Percentiles rank a stretch among this genome's conserved stretches.
Evolutionary conservation across 345 rosid genomes (phyloP).

Genomic region (Kernera saxatilis): DNA sequence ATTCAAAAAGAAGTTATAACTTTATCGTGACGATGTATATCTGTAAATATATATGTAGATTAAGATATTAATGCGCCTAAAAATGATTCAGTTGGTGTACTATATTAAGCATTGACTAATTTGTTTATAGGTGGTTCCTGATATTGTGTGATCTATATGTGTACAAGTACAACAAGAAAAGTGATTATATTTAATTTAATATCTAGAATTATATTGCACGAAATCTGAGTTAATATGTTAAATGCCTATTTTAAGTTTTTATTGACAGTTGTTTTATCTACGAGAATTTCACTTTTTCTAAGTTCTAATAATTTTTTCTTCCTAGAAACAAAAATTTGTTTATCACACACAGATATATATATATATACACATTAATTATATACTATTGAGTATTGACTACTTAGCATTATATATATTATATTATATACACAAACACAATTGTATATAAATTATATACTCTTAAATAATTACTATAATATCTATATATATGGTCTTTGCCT

Average conservation of each 20-base stretch:
- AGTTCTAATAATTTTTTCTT: not conserved
- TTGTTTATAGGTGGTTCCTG: not conserved
- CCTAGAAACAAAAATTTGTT: no score
- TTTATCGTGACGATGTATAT: not conserved
- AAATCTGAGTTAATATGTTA: not conserved
- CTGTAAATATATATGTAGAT: not conserved
- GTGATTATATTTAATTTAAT: not conserved
- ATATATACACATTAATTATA: not conserved
- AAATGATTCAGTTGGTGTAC: slow-evolving; percentile 6
- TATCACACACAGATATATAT: no score
- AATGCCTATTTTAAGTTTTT: not conserved
- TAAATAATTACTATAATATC: not conserved
- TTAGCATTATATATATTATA: no score
- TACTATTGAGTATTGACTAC: no score
- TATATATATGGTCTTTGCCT: not conserved
- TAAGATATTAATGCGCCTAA: not conserved
- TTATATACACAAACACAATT: no score
- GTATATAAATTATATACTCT: not conserved
- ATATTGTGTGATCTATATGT: slow-evolving; percentile 12
- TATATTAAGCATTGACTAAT: slow-evolving; percentile 6
- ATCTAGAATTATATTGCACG: not conserved
- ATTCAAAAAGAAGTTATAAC: not conserved
- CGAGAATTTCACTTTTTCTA: not conserved
- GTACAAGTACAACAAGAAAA: not conserved
- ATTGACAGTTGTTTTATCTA: no score